Conservation (phyloP, 306 rosid genomes). For the Potentilla sterilis region DNA sequence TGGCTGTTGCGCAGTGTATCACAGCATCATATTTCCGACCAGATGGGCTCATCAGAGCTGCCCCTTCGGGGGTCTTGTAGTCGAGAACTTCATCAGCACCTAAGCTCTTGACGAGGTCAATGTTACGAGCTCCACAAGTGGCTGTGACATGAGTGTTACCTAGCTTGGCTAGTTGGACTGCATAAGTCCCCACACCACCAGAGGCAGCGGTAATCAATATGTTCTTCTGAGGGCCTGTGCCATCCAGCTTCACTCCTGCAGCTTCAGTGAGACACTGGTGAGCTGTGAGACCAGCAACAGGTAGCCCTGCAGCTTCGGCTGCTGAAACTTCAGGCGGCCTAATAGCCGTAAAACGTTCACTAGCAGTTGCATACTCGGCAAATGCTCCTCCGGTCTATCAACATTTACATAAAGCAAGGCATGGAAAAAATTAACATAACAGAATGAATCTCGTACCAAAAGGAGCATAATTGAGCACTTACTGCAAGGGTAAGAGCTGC, state of each 20-base stretch:
- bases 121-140: conserved; percentile 82
- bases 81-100: conserved; percentile 85
- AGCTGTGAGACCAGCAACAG: conserved; percentile 65
- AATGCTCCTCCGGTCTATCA: conserved; percentile 68
- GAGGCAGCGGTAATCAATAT: conserved; percentile 80
- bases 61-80: conserved; percentile 72
- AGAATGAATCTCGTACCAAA: not conserved
- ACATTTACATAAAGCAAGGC: not conserved
- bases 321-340: conserved; percentile 55
- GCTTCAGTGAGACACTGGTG: conserved; percentile 53
- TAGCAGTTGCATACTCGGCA: conserved; percentile 58
- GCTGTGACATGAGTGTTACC: conserved; percentile 80
- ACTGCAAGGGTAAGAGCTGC: conserved; percentile 34
- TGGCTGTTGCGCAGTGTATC: conserved; percentile 51
- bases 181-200: conserved; percentile 84
- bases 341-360: conserved; percentile 41
- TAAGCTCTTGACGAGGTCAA: conserved; percentile 53
- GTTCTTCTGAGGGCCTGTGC: conserved; percentile 43
- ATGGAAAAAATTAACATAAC: not conserved
- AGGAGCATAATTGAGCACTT: conserved; percentile 16
- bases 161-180: conserved; percentile 78
- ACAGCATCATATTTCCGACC: conserved; percentile 66
- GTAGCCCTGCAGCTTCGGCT: conserved; percentile 53
- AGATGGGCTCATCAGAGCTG: conserved; percentile 66
- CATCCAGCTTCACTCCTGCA: conserved; percentile 51